Base-by-base conservation (phyloP, 179 eudicot genomes). In the Dionaea muscipula region DNA sequence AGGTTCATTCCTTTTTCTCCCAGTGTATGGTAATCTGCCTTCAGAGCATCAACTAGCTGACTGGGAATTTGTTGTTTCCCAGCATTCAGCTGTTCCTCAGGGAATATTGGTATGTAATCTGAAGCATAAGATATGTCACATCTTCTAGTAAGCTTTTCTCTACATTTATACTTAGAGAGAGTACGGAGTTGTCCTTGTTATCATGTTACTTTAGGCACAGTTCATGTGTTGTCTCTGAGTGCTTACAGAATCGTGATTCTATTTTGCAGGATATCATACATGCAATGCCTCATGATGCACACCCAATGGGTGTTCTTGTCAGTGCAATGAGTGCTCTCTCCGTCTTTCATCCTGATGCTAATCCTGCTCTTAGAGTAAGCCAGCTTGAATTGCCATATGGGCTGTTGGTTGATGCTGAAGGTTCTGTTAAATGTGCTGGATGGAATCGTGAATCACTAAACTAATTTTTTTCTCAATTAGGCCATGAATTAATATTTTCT, bases 241-340 rank as follows among this genome's bases (percentile, higher is more conserved):
- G 5, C n/a, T 19, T 50, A 47, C 0, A 12, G 17, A 10, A 33
- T 53, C 24, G 40, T 51, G 20, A 0, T 19, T 8, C 14, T 25
- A 15, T 49, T 57, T 66, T 79, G 73, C 69, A 91, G 98, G 94
- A 91, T 72, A 82, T 84, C 60, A 91, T 91, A 74, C 94, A 84
- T 45, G 72, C 77, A 49, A 91, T 91, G 98, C 98, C 98, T 63
- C 95, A 91, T 73, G 98, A 91, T 77, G 95, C 98, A 55, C 98
- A 91, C 73, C 98, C 98, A 6, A 91, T 91, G 98, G 96, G 98
- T 47, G 96, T 91, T 57, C 93, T 91, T 62, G 85, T 79, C 65
- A 91, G 94, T 68, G 89, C 95, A 44, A 91, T 91, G 94, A 82
- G 96, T 73, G 76, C 98, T 44, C 94, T 91, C 47, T 87, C 96